These are phyloP conservation scores for Centaurea solstitialis DNA, from an alignment of 129 eudicot genomes.

Conservation along the genomic window DNA sequence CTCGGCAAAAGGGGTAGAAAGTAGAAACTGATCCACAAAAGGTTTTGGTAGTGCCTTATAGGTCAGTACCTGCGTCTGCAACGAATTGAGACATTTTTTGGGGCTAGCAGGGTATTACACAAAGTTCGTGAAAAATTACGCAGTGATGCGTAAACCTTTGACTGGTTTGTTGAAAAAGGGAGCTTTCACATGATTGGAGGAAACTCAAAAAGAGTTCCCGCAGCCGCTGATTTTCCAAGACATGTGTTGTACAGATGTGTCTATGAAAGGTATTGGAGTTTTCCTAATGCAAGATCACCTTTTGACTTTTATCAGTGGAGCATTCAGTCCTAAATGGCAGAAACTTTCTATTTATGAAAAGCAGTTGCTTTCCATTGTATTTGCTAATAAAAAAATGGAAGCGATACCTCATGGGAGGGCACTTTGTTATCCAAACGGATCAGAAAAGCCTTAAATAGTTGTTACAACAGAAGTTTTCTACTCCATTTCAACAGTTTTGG, in stretches of 20 bases:
- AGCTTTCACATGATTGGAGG: not conserved
- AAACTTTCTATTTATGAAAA: no score
- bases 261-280: not conserved
- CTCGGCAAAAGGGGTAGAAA: not conserved
- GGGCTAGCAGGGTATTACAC: not conserved
- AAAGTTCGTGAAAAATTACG: not conserved
- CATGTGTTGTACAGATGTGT: not conserved
- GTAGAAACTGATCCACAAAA: not conserved
- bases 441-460: no score
- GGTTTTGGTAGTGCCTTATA: not conserved
- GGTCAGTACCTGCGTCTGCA: not conserved
- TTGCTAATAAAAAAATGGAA: no score
- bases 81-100: no score
- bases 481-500: not conserved
- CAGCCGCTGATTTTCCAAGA: not conserved
- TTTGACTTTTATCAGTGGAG: no score
- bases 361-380: no score
- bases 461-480: not conserved
- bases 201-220: not conserved
- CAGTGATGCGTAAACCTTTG: not conserved
- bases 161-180: not conserved
- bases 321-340: no score
- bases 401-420: no score
- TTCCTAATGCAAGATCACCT: no score
- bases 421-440: no score